Conservation (phyloP, 495 filamentous ascomycete species). For the Amorphotheca resinae region DNA sequence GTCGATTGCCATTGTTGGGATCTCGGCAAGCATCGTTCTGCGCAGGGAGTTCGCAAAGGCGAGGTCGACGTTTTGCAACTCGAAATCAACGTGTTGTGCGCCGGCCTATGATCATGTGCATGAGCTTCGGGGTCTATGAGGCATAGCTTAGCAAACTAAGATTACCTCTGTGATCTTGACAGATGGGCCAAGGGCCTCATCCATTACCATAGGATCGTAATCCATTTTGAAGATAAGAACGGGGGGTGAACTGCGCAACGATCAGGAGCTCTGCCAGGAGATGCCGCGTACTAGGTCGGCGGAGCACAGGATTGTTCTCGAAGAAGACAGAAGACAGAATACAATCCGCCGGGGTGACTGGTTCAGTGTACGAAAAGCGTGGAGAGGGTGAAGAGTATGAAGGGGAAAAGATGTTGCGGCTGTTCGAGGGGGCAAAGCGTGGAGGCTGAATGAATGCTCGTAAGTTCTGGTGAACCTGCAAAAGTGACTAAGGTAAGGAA, state of each 20-base stretch:
- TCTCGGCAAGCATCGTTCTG: slow-evolving; percentile 83
- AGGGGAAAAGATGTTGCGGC: too few relatives aligned
- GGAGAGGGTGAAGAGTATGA: too few relatives aligned
- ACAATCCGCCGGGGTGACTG: slow-evolving; percentile 16
- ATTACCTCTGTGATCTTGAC: slow-evolving; percentile 60
- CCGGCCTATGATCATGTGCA: slow-evolving; percentile 41
- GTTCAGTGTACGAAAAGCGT: too few relatives aligned
- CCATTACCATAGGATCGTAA: slow-evolving; percentile 50
- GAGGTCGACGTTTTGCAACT: slow-evolving; percentile 66
- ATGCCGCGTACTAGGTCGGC: background rate
- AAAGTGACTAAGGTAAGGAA: too few relatives aligned
- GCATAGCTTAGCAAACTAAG: slow-evolving; percentile 6
- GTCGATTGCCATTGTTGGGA: slow-evolving; percentile 91
- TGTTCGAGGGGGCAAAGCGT: too few relatives aligned
- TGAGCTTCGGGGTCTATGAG: slow-evolving; percentile 1
- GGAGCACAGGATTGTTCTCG: too few relatives aligned
- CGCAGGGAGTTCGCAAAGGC: slow-evolving; percentile 91
- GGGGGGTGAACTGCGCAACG: background rate
- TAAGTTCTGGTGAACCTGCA: too few relatives aligned
- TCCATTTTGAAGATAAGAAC: slow-evolving; percentile 37
- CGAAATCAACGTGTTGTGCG: slow-evolving; percentile 62
- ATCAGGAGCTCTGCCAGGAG: background rate
- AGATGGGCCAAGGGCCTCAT: slow-evolving; percentile 51
- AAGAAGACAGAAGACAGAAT: too few relatives aligned
- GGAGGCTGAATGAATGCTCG: too few relatives aligned